Conservation (phyloP, 2,329 filamentous ascomycete species). For the Paecilomyces dactylethromorphus region DNA sequence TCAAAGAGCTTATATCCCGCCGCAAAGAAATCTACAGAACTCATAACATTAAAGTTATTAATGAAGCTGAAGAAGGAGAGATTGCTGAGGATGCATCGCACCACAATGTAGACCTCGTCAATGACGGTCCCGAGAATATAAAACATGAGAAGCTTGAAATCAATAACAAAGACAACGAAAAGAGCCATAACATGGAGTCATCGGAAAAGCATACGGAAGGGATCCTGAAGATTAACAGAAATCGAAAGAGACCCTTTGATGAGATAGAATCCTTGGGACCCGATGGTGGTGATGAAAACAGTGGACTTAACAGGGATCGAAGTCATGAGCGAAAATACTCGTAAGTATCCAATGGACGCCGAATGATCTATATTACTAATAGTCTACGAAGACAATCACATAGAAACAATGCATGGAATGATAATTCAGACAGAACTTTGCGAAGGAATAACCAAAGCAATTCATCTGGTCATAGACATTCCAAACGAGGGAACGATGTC, state of each 20-base stretch:
- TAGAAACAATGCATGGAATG: not conserved
- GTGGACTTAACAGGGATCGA: not conserved
- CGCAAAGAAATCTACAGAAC: conserved; percentile 21
- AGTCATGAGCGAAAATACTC: not conserved
- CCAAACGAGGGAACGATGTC: not conserved
- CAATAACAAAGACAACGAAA: not conserved
- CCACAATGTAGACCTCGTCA: not conserved
- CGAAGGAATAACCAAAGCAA: not conserved
- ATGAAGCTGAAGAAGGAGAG: conserved; percentile 6
- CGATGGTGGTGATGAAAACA: not conserved
- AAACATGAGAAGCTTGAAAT: not conserved
- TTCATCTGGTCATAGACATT: not conserved
- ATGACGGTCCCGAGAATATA: too few species aligned
- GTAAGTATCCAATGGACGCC: not conserved
- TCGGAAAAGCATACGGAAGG: not conserved
- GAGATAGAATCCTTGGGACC: not conserved
- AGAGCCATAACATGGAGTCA: not conserved
- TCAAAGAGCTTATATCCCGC: conserved; percentile 37
- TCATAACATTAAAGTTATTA: conserved; percentile 19
- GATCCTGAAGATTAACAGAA: not conserved
- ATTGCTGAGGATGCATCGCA: not conserved
- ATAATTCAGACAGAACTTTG: not conserved
- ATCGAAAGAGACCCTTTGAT: not conserved
- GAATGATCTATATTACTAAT: not conserved
- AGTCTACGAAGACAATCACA: not conserved